Evolutionary conservation across 164 flowering plant genomes (phyloP).

Genomic region (Paratinospora sagittata): DNA sequence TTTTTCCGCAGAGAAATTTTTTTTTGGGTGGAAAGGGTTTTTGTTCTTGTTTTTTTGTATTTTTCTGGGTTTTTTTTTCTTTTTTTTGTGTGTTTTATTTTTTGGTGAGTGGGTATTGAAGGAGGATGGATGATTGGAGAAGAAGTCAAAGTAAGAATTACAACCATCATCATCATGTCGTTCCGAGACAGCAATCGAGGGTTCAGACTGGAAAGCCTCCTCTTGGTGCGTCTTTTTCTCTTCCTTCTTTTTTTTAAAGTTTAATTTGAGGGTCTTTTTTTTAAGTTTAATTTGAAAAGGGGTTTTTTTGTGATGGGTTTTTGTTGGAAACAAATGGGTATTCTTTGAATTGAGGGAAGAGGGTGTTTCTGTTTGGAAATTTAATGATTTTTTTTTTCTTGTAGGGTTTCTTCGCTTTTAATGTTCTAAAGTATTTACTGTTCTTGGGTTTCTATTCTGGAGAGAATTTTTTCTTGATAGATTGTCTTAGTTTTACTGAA

Average conservation of each 20-base stretch:
- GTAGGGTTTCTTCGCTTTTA: neutral
- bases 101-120: too few relatives aligned
- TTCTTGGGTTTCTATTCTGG: neutral
- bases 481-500: too few relatives aligned
- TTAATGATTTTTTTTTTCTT: neutral
- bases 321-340: neutral
- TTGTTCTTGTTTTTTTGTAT: neutral
- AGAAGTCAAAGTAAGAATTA: constrained; percentile 6
- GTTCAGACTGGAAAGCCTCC: constrained; percentile 16
- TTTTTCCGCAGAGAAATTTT: too few relatives aligned
- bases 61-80: too few relatives aligned
- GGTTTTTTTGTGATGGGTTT: constrained; percentile 6
- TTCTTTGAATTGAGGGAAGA: neutral
- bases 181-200: constrained; percentile 1
- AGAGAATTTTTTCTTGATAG: neutral
- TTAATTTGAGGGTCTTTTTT: too few relatives aligned
- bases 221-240: constrained; percentile 16
- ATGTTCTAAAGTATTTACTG: neutral
- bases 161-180: neutral
- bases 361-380: neutral
- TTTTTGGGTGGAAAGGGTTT: too few relatives aligned
- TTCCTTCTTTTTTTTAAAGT: too few relatives aligned
- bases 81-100: neutral
- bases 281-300: too few relatives aligned
- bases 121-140: constrained; percentile 16